These are phyloP conservation scores for Terfezia claveryi DNA, from an alignment of 495 filamentous ascomycete genomes.

Conservation along the genomic window DNA sequence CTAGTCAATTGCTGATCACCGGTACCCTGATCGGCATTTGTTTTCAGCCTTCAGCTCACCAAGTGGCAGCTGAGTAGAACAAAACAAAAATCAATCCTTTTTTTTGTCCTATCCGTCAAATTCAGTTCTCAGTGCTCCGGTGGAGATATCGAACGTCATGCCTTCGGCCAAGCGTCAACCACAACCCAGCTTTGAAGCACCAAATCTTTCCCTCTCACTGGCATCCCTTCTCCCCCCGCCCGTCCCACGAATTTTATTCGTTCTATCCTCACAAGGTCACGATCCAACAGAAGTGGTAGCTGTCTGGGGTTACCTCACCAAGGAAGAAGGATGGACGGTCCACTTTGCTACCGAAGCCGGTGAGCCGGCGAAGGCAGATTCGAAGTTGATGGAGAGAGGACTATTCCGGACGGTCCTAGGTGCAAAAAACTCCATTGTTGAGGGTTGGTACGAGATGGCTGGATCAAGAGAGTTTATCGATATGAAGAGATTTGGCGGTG, in stretches of 20 bases:
- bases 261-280: constrained; percentile 7
- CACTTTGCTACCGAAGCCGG: constrained; percentile 10
- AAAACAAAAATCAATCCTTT: too few relatives aligned
- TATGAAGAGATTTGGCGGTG: constrained; percentile 3
- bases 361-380: constrained; percentile 4
- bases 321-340: constrained; percentile 6
- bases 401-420: constrained; percentile 6
- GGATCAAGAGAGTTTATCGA: constrained; percentile 3
- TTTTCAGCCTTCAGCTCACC: too few relatives aligned
- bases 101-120: too few relatives aligned
- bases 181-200: neutral
- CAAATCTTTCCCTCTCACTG: neutral
- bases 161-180: too few relatives aligned
- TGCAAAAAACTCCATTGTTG: constrained; percentile 1
- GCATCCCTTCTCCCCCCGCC: neutral
- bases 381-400: constrained; percentile 1
- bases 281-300: constrained; percentile 10
- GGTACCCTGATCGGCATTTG: too few relatives aligned
- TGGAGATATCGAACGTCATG: too few relatives aligned
- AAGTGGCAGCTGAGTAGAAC: too few relatives aligned
- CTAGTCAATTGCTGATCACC: too few relatives aligned
- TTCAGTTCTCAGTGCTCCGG: too few relatives aligned
- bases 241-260: constrained; percentile 4
- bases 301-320: constrained; percentile 5
- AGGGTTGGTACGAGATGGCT: constrained; percentile 8